A percentile compares a stretch with the other conserved stretches of the same genome.
Evolutionary conservation across 2,329 filamentous ascomycete species (phyloP).

Genomic region (Sclerotinia trifoliorum): DNA sequence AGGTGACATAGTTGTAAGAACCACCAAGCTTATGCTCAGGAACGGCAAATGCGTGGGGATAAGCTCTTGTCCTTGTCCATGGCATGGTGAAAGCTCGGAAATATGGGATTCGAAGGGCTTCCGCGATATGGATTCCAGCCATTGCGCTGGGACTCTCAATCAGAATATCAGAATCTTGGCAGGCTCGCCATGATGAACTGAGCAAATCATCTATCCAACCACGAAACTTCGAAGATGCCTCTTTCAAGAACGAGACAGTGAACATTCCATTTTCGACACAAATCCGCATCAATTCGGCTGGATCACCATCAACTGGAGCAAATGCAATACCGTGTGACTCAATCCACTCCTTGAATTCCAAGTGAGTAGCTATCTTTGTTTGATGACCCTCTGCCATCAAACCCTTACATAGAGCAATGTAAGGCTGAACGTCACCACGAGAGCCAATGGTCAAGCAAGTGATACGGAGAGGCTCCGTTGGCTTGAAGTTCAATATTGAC

Average conservation of each 20-base stretch:
- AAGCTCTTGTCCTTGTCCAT: constrained; percentile 92
- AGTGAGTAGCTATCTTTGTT: constrained; percentile 85
- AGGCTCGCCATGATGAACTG: constrained; percentile 76
- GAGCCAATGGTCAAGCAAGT: constrained; percentile 96
- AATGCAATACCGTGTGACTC: constrained; percentile 94
- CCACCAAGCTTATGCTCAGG: constrained; percentile 93
- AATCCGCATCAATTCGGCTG: constrained; percentile 89
- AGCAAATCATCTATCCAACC: constrained; percentile 93
- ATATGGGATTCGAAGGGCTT: constrained; percentile 88
- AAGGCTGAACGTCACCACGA: constrained; percentile 93
- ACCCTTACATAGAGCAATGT: constrained; percentile 93
- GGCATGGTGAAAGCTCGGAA: constrained; percentile 99
- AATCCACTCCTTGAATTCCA: constrained; percentile 86
- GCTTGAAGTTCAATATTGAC: constrained; percentile 90
- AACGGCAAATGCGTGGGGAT: constrained; percentile 94
- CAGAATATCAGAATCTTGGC: constrained; percentile 81
- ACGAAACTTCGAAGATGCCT: constrained; percentile 84
- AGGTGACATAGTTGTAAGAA: constrained; percentile 91
- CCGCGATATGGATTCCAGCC: constrained; percentile 96
- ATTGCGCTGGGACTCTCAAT: constrained; percentile 97
- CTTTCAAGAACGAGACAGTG: constrained; percentile 83
- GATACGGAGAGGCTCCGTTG: constrained; percentile 72
- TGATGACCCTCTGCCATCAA: constrained; percentile 84
- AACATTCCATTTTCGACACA: constrained; percentile 98
- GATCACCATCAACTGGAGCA: constrained; percentile 82